Base-by-base conservation (phyloP, 83 land plant genomes). In the Isoetes engelmannii region DNA sequence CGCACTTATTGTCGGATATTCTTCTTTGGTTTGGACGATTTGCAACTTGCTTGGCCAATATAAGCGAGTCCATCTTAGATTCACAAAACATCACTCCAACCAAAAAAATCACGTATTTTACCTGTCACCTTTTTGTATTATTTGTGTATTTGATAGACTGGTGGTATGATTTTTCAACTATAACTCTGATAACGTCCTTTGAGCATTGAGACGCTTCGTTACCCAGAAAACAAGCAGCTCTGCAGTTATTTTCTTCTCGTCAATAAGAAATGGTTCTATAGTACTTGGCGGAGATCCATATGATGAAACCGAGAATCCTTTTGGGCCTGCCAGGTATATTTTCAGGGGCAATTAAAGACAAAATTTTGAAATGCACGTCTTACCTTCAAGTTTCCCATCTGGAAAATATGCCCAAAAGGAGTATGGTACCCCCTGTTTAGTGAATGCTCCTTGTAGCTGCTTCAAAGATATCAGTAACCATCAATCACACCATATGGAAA, bases 331-430 rank as follows among this genome's bases (percentile, higher is more conserved):
- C 12, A 42, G 55, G 2, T 60, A 43, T 9, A 37, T 13, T 0
- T 19, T 44, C 6, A 20, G 13, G 6, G 71, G 15, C 9, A 61
- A 44, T 15, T 15, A 21, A 8, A 63, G 1, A 44, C 7, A 61
- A 53, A 37, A 0, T 0, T 6, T n/a, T 61, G 20, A 28, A 4
- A 46, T 45, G 10, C 18, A 18, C 55, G 8, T n/a, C 64, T 19
- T 82, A 91, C 96, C 96, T 75, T 83, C 84, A 49, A 91, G 74
- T 47, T 21, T 75, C 58, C 90, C 97, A 72, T 84, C 76, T 2
- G 93, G 93, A 73, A 92, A 92, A 73, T 83, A 92, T 1, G 88
- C 97, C 97, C 97, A 92, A 63, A 88, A 88, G 44, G 75, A 68
- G 68, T 88, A 84, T 4, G 85, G 83, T 10, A 76, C 72, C 51